These are phyloP conservation scores for Paspalum vaginatum DNA, from an alignment of 176 grass and related monocot genomes.

Conservation along the genomic window DNA sequence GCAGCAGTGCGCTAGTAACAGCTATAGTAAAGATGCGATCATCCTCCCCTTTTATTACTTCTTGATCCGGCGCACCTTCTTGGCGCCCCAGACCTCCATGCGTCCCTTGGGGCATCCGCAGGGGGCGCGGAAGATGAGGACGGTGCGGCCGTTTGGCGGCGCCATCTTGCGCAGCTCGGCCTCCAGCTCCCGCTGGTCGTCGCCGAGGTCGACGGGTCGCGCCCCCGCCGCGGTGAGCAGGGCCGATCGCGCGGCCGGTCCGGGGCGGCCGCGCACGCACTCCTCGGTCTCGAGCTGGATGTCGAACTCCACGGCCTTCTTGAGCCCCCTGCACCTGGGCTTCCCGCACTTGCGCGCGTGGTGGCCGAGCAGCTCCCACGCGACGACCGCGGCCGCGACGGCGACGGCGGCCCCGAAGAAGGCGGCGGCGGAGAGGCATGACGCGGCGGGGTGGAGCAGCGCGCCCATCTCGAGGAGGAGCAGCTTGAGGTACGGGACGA, in stretches of 20 bases:
- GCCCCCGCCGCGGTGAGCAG: conserved; percentile 66
- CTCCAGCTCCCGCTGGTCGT: conserved; percentile 82
- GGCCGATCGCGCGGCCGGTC: conserved; percentile 49
- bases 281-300: conserved; percentile 98
- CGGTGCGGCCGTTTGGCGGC: conserved; percentile 91
- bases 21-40: conserved; percentile 4
- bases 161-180: conserved; percentile 97
- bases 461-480: conserved; percentile 40
- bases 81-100: conserved; percentile 94
- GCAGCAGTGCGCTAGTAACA: background rate
- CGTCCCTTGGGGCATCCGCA: conserved; percentile 83
- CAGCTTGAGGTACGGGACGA: conserved; percentile 57
- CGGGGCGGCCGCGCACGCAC: conserved; percentile 69
- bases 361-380: conserved; percentile 72
- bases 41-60: conserved; percentile 50
- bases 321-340: conserved; percentile 80
- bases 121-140: conserved; percentile 80
- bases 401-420: conserved; percentile 53
- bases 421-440: conserved; percentile 57
- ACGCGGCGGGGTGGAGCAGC: conserved; percentile 53
- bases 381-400: conserved; percentile 41
- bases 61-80: conserved; percentile 93
- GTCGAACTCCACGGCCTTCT: conserved; percentile 94
- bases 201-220: conserved; percentile 61
- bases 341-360: conserved; percentile 93